phyloP scores from a whole-genome alignment of 805 yeast species.

The Hanseniaspora lindneri region DNA sequence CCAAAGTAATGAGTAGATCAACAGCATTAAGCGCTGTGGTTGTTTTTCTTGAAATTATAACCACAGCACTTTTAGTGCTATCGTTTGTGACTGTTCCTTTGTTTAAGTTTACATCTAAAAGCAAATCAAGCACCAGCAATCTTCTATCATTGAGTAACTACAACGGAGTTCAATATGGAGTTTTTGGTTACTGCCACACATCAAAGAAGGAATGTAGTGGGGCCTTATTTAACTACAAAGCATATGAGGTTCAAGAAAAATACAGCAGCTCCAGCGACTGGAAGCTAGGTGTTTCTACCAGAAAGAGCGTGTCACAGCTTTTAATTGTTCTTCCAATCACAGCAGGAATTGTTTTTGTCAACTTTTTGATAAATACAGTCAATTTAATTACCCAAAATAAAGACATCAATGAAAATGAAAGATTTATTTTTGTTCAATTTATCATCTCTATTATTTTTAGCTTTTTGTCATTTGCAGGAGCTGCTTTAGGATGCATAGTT shows the following conservation, averaged over 20 bases:
- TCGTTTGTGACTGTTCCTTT: slow-evolving; percentile 56
- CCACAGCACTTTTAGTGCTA: slow-evolving; percentile 52
- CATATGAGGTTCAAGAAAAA: slow-evolving; percentile 27
- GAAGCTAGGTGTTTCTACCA: slow-evolving; percentile 35
- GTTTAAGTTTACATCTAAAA: slow-evolving; percentile 32
- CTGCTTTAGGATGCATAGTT: slow-evolving; percentile 46
- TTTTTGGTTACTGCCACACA: slow-evolving; percentile 50
- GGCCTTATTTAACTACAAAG: slow-evolving; percentile 38
- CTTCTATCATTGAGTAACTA: slow-evolving; percentile 25
- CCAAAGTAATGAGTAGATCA: slow-evolving; percentile 4
- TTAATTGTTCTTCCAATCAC: slow-evolving; percentile 56
- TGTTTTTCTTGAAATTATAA: slow-evolving; percentile 37
- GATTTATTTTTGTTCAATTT: slow-evolving; percentile 26
- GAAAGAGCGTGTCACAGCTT: slow-evolving; percentile 43
- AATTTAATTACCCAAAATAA: slow-evolving; percentile 23
- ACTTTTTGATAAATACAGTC: slow-evolving; percentile 31
- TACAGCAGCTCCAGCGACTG: slow-evolving; percentile 32
- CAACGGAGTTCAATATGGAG: slow-evolving; percentile 42
- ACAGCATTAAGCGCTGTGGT: slow-evolving; percentile 29
- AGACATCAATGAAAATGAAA: slow-evolving; percentile 21
- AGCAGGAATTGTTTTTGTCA: slow-evolving; percentile 46
- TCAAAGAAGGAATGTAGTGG: slow-evolving; percentile 31
- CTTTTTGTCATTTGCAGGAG: slow-evolving; percentile 40
- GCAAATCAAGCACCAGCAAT: slow-evolving; percentile 30
- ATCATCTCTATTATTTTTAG: slow-evolving; percentile 37